phyloP scores from a whole-genome alignment of 768 basidiomycete genomes.

The Mycena latifolia region DNA sequence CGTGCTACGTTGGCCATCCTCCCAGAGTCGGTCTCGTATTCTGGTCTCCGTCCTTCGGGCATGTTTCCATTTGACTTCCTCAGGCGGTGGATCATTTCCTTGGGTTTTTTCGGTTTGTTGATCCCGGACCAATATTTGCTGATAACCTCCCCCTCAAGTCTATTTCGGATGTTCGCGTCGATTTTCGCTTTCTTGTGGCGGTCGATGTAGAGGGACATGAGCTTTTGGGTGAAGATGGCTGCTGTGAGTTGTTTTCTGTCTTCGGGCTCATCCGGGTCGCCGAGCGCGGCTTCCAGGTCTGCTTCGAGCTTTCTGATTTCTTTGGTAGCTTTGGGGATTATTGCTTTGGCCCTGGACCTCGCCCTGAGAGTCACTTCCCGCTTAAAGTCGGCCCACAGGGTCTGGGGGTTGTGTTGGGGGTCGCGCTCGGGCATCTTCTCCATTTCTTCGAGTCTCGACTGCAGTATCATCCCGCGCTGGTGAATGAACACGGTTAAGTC shows the following conservation, averaged over 20 bases:
- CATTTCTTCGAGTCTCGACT: neutral
- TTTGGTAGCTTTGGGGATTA: neutral
- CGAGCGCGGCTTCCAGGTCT: neutral
- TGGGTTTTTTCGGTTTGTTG: neutral
- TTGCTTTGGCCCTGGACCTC: neutral
- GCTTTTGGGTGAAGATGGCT: neutral
- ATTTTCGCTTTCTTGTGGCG: neutral
- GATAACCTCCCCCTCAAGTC: constrained; percentile 1
- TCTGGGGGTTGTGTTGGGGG: constrained; percentile 4
- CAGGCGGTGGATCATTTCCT: no score
- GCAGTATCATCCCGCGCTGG: neutral
- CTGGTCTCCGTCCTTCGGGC: no score
- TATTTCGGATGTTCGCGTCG: neutral
- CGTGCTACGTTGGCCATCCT: neutral
- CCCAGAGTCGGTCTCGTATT: neutral
- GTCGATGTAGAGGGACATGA: neutral
- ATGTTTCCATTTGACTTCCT: neutral
- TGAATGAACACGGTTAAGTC: constrained; percentile 1
- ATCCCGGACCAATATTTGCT: neutral
- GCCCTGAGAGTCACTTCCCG: neutral
- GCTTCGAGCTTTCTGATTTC: neutral
- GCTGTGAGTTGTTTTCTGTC: neutral
- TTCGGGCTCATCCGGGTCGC: neutral
- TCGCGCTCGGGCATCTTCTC: neutral
- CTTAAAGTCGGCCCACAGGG: no score